Evolutionary conservation across 2,329 filamentous ascomycete species (phyloP).

Genomic region (Paraphaeosphaeria minitans): DNA sequence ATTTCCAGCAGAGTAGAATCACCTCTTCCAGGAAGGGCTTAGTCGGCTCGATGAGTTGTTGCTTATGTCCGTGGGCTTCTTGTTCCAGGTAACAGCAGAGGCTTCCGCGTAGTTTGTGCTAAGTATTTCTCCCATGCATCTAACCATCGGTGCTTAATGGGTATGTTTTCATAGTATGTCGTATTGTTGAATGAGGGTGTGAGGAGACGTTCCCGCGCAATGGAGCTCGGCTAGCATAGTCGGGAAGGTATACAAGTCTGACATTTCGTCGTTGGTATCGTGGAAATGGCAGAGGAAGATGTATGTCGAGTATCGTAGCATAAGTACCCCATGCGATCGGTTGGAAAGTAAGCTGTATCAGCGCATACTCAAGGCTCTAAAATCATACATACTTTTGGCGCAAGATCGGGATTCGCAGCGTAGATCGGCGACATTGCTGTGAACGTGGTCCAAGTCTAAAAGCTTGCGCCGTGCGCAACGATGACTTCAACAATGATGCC

Average conservation of each 20-base stretch:
- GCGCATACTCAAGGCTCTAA: neutral
- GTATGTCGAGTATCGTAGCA: constrained; percentile 8
- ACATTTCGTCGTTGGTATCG: constrained; percentile 13
- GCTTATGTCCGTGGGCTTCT: constrained; percentile 10
- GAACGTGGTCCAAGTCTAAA: constrained; percentile 6
- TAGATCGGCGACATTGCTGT: neutral
- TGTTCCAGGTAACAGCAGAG: constrained; percentile 12
- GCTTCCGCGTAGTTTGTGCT: constrained; percentile 7
- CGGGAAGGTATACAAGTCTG: constrained; percentile 4
- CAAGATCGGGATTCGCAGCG: neutral
- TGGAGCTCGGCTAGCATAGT: constrained; percentile 14
- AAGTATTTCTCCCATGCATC: constrained; percentile 15
- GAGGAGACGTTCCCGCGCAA: constrained; percentile 8
- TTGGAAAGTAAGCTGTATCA: neutral
- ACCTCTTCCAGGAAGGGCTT: constrained; percentile 26
- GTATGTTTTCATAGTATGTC: constrained; percentile 16
- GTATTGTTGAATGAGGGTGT: constrained; percentile 10
- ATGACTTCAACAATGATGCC: neutral
- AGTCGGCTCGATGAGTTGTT: constrained; percentile 11
- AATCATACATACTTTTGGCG: neutral
- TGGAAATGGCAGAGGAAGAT: constrained; percentile 16
- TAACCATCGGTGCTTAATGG: constrained; percentile 9
- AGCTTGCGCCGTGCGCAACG: neutral
- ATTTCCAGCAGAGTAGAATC: constrained; percentile 41
- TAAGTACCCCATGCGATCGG: constrained; percentile 13